These are phyloP conservation scores for Colletotrichum caudatum DNA, from an alignment of 2,329 filamentous ascomycete genomes.

Conservation along the genomic window DNA sequence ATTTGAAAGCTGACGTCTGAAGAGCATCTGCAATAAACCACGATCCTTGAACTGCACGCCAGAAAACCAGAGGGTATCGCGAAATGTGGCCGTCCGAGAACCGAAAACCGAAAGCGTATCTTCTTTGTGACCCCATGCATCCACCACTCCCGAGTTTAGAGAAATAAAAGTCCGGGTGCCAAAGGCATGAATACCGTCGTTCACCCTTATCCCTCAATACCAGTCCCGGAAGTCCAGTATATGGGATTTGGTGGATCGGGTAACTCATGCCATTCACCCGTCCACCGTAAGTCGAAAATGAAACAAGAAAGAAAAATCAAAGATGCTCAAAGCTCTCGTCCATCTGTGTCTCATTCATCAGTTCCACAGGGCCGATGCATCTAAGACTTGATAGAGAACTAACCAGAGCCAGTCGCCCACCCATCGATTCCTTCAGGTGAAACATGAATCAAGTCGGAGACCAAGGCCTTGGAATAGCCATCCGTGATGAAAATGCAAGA, in stretches of 20 bases:
- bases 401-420: not conserved
- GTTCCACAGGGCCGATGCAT: not conserved
- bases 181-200: not conserved
- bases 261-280: not conserved
- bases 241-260: not conserved
- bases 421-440: not conserved
- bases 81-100: not conserved
- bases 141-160: not conserved
- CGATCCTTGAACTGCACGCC: conserved; percentile 2
- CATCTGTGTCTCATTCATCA: not conserved
- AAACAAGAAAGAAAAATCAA: not conserved
- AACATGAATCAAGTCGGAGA: not conserved
- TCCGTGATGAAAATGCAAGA: not conserved
- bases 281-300: not conserved
- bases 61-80: not conserved
- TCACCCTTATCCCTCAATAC: not conserved
- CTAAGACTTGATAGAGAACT: not conserved
- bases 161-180: not conserved
- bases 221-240: not conserved
- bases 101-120: conserved; percentile 4
- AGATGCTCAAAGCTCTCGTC: not conserved
- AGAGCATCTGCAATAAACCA: not conserved
- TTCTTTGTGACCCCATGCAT: not conserved
- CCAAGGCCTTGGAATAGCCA: not conserved
- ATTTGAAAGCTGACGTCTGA: conserved; percentile 3